Conservation (phyloP, 305 asterid genomes). For the Ajuga reptans region DNA sequence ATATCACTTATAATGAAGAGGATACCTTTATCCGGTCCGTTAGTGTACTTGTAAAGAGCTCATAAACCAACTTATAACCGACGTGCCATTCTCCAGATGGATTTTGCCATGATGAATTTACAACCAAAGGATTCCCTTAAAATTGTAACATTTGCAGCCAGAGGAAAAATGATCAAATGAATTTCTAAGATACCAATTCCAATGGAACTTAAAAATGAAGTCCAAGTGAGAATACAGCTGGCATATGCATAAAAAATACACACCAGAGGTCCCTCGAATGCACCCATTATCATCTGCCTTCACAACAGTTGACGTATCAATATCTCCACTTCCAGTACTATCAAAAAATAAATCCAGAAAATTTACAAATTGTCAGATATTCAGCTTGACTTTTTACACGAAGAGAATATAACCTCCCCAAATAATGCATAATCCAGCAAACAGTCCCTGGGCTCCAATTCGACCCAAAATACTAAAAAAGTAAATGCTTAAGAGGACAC, state of each 20-base stretch:
- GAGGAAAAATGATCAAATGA: slow-evolving; percentile 16
- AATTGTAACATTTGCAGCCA: slow-evolving; percentile 8
- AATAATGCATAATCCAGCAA: not conserved
- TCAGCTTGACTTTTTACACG: not conserved
- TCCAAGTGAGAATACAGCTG: slow-evolving; percentile 1
- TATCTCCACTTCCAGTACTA: slow-evolving; percentile 96
- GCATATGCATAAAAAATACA: slow-evolving; percentile 17
- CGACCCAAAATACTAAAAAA: too few species aligned
- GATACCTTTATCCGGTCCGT: slow-evolving; percentile 75
- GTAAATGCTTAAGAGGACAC: not conserved
- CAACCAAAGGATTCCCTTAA: slow-evolving; percentile 49
- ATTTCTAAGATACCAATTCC: slow-evolving; percentile 3
- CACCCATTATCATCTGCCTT: slow-evolving; percentile 73
- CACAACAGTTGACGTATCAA: slow-evolving; percentile 81
- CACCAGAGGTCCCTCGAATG: slow-evolving; percentile 83
- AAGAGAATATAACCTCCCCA: not conserved
- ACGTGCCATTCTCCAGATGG: slow-evolving; percentile 94
- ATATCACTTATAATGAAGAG: not conserved
- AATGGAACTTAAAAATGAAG: not conserved
- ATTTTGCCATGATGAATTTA: slow-evolving; percentile 79
- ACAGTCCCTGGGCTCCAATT: too few species aligned
- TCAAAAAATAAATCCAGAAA: slow-evolving; percentile 22
- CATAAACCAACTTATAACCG: slow-evolving; percentile 79
- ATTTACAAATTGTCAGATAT: not conserved
- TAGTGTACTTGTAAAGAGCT: slow-evolving; percentile 68